Conservation (phyloP, 2,329 filamentous ascomycete species). For the Aureobasidium leucospermi region DNA sequence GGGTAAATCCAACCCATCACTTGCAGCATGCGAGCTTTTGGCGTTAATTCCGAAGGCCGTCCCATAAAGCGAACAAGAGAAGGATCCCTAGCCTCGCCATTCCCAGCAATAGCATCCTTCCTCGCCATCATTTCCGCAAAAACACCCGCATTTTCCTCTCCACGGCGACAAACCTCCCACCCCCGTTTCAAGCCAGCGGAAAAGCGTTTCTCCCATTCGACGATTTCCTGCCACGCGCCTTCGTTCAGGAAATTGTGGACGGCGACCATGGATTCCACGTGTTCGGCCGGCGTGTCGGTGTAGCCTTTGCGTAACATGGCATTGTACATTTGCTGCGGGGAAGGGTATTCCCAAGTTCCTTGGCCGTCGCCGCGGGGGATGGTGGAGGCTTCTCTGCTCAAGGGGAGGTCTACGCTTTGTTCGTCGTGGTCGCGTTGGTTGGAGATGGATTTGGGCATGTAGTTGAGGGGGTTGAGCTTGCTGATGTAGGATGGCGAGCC, state of each 20-base stretch:
- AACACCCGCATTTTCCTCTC: conserved; percentile 28
- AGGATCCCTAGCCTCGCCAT: conserved; percentile 48
- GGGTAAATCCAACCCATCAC: conserved; percentile 74
- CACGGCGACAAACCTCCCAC: conserved; percentile 26
- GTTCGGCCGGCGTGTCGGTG: conserved; percentile 85
- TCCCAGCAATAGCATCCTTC: conserved; percentile 12
- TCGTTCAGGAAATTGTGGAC: conserved; percentile 98
- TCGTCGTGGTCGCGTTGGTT: conserved; percentile 63
- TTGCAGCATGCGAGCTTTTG: conserved; percentile 80
- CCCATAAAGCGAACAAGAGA: conserved; percentile 82
- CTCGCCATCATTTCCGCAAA: conserved; percentile 21
- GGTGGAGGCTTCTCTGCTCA: conserved; percentile 74
- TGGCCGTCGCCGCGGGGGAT: conserved; percentile 77
- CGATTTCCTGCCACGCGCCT: conserved; percentile 91
- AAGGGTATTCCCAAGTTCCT: conserved; percentile 94
- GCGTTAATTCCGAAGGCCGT: conserved; percentile 79
- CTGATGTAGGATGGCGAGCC: conserved; percentile 48
- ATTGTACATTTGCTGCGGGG: conserved; percentile 99
- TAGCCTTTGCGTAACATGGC: conserved; percentile 93
- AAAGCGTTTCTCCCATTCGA: conserved; percentile 88
- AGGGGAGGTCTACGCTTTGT: conserved; percentile 68
- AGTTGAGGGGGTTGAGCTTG: conserved; percentile 77
- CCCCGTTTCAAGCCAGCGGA: conserved; percentile 57
- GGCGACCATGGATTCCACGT: conserved; percentile 93
- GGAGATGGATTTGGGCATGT: conserved; percentile 85